Evolutionary conservation across 164 flowering plant species (phyloP).

Genomic region (Sedum album): DNA sequence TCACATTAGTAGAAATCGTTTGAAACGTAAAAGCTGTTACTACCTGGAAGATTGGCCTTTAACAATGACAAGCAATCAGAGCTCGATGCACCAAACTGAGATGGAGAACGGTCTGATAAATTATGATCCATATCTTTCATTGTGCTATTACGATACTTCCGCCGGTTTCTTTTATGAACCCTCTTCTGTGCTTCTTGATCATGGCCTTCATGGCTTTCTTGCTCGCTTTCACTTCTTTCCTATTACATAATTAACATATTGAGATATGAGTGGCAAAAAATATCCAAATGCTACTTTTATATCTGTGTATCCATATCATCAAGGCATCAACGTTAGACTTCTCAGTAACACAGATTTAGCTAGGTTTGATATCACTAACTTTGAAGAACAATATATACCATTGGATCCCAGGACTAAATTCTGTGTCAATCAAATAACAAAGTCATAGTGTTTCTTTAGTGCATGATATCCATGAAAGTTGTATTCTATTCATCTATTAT

Average conservation of each 20-base stretch:
- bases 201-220: slow-evolving; percentile 57
- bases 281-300: neutral
- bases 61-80: slow-evolving; percentile 46
- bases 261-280: no score
- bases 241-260: slow-evolving; percentile 15
- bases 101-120: slow-evolving; percentile 31
- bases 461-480: neutral
- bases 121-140: slow-evolving; percentile 30
- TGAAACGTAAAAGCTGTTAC: slow-evolving; percentile 18
- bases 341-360: no score
- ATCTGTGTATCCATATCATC: neutral
- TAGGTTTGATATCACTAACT: no score
- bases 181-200: slow-evolving; percentile 29
- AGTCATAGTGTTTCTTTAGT: no score
- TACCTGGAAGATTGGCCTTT: slow-evolving; percentile 56
- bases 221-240: slow-evolving; percentile 68
- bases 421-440: neutral
- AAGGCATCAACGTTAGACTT: neutral
- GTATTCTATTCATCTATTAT: no score
- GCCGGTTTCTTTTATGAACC: slow-evolving; percentile 46
- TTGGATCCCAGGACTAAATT: neutral
- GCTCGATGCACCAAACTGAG: slow-evolving; percentile 27
- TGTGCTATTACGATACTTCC: slow-evolving; percentile 25
- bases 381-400: no score
- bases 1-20: neutral